phyloP scores from a whole-genome alignment of 2,329 filamentous ascomycete genomes.

The Stachybotrys elegans region DNA sequence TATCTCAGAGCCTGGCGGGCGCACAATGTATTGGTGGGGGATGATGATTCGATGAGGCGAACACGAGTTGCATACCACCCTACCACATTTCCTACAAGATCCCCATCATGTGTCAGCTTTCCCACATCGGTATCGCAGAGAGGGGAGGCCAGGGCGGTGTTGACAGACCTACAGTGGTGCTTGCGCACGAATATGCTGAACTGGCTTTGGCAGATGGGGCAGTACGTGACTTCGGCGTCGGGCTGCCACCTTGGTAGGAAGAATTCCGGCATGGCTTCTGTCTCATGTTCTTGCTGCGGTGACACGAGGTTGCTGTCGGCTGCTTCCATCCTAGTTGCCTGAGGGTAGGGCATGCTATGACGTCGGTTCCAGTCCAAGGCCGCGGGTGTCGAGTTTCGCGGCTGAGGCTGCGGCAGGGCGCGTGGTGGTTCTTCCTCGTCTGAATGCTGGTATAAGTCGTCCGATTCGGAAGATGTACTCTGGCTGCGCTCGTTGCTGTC shows the following conservation, averaged over 20 bases:
- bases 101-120: conserved; percentile 14
- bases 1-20: conserved; percentile 53
- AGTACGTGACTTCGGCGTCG: conserved; percentile 74
- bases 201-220: conserved; percentile 74
- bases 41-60: conserved; percentile 95
- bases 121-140: not conserved
- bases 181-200: conserved; percentile 86
- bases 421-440: not conserved
- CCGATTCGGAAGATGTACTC: not conserved
- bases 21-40: conserved; percentile 87
- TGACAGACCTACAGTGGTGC: conserved; percentile 77
- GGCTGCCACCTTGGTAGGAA: conserved; percentile 80
- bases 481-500: no score
- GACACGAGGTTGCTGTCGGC: no score
- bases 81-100: conserved; percentile 74
- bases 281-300: no score
- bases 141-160: not conserved
- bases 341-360: no score
- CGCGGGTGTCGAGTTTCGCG: no score
- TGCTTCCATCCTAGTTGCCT: no score
- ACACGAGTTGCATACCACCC: conserved; percentile 84
- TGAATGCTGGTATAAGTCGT: not conserved
- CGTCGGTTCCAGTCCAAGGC: no score
- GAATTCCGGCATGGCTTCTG: conserved; percentile 34
- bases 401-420: no score